Evolutionary conservation across 306 rosid species (phyloP).

Genomic region (Trichosanthes cucumerina): DNA sequence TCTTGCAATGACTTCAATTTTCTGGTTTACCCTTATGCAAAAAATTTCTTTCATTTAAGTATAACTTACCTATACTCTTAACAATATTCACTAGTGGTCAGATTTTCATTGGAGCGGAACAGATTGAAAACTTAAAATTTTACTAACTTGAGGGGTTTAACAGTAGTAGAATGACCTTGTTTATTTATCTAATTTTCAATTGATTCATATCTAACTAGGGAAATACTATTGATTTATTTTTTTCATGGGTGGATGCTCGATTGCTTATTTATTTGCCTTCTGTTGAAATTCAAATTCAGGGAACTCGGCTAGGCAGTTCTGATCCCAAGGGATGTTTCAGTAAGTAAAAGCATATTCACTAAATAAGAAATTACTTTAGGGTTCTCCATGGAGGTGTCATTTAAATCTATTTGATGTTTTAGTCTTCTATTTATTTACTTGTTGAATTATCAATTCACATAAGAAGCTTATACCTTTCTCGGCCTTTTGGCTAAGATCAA

Average conservation of each 20-base stretch:
- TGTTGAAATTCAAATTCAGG: slow-evolving; percentile 49
- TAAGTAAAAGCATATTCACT: slow-evolving; percentile 31
- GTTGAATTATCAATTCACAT: not conserved
- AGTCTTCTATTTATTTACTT: not conserved
- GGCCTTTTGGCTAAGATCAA: too few species aligned
- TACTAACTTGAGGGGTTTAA: not conserved
- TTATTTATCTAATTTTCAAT: not conserved
- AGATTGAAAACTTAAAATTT: not conserved
- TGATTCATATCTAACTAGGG: not conserved
- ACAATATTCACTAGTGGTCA: not conserved
- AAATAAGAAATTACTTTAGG: slow-evolving; percentile 14
- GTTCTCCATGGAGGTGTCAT: not conserved
- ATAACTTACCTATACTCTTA: not conserved
- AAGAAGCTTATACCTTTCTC: too few species aligned
- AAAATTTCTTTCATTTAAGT: not conserved
- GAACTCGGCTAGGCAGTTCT: slow-evolving; percentile 97
- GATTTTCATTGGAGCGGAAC: not conserved
- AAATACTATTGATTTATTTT: not conserved
- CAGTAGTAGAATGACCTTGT: not conserved
- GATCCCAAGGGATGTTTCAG: slow-evolving; percentile 99
- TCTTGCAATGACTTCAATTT: not conserved
- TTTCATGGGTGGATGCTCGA: not conserved
- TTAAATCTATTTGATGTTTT: not conserved
- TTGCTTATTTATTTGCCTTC: not conserved
- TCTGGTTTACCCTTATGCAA: not conserved